Percentiles rank a stretch among this genome's conserved stretches.
Conservation (phyloP, 805 yeast species). For the Nakazawaea ishiwadae region DNA sequence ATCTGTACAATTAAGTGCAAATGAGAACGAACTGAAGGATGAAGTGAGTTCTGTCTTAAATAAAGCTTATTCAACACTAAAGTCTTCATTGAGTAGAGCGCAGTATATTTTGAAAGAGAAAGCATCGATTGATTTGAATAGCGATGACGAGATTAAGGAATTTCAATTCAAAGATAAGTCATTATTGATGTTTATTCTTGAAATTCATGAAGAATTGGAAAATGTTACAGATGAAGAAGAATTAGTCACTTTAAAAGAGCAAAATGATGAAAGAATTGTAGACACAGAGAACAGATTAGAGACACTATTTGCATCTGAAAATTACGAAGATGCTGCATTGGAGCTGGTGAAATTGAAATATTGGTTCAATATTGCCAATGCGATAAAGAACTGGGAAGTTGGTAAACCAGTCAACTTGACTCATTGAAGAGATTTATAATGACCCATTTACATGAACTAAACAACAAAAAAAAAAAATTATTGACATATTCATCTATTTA, state of each 20-base stretch:
- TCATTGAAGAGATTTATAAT: constrained; percentile 47
- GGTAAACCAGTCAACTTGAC: constrained; percentile 62
- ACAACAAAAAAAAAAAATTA: neutral
- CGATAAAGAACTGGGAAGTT: constrained; percentile 74
- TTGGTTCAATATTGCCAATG: constrained; percentile 74
- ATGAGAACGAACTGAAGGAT: constrained; percentile 15
- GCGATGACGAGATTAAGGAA: constrained; percentile 49
- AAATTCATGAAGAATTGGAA: constrained; percentile 79
- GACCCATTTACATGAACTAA: neutral
- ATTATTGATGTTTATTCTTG: constrained; percentile 71
- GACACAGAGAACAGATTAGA: constrained; percentile 41
- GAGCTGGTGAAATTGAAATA: constrained; percentile 74
- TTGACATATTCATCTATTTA: constrained; percentile 1
- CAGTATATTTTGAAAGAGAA: constrained; percentile 46
- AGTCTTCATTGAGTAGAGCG: constrained; percentile 67
- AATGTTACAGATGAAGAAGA: constrained; percentile 58
- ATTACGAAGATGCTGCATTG: constrained; percentile 56
- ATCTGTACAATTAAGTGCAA: constrained; percentile 21
- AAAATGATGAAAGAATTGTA: constrained; percentile 54
- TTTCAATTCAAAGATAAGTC: constrained; percentile 37
- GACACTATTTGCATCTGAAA: constrained; percentile 37
- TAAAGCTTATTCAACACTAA: constrained; percentile 69
- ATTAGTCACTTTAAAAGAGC: constrained; percentile 42
- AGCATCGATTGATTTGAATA: constrained; percentile 47
- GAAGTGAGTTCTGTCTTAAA: constrained; percentile 55